Conservation (phyloP, 1,284 basidiomycete species). For the Chiua sp. region DNA sequence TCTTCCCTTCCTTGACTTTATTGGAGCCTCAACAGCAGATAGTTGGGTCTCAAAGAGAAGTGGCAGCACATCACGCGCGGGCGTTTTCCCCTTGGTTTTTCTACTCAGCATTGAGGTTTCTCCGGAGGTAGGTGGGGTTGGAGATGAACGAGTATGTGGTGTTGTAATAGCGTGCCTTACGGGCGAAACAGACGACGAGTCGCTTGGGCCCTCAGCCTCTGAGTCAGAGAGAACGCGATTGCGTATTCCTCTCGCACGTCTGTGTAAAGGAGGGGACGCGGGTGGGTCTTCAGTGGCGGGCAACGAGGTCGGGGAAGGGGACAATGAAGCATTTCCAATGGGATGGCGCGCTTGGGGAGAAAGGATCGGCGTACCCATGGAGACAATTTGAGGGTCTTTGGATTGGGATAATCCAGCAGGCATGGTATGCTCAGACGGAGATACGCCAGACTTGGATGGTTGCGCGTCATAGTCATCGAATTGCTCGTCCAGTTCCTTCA, state of each 20-base stretch:
- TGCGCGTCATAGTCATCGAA: conserved; percentile 23
- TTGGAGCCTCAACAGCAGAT: conserved; percentile 13
- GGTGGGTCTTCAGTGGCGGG: conserved; percentile 7
- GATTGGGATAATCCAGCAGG: conserved; percentile 10
- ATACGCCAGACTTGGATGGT: conserved; percentile 2
- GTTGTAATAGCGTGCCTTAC: conserved; percentile 36
- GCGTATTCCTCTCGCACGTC: conserved; percentile 9
- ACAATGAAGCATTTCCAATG: conserved; percentile 14
- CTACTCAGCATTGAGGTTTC: conserved; percentile 28
- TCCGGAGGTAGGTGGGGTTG: conserved; percentile 40
- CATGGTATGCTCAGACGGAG: conserved; percentile 2
- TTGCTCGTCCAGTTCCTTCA: conserved; percentile 31
- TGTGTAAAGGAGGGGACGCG: conserved; percentile 16
- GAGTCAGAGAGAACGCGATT: conserved; percentile 25
- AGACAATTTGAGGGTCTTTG: conserved; percentile 24
- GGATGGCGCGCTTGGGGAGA: conserved; percentile 11
- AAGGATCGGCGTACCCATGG: conserved; percentile 21
- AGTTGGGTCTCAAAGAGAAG: conserved; percentile 31
- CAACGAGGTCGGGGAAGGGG: conserved; percentile 15
- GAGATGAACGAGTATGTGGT: conserved; percentile 34
- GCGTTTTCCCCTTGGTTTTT: conserved; percentile 36
- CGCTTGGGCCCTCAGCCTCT: conserved; percentile 25
- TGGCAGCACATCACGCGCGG: conserved; percentile 36
- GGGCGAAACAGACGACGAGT: conserved; percentile 35
- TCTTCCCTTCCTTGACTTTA: conserved; percentile 27